A percentile compares a stretch with the other conserved stretches of the same genome.
Conservation (phyloP, 345 rosid species). For the Nephelium lappaceum region DNA sequence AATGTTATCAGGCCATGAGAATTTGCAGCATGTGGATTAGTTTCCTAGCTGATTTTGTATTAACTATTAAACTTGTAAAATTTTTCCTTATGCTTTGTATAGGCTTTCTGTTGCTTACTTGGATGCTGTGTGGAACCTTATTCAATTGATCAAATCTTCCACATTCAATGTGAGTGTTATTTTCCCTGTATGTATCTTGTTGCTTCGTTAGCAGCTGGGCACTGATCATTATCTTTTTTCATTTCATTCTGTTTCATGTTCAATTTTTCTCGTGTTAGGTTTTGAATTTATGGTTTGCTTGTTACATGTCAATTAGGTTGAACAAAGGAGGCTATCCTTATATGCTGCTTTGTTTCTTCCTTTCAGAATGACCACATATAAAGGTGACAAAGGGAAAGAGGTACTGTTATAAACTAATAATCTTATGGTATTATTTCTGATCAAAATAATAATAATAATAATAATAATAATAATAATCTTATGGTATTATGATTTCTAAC, state of each 20-base stretch:
- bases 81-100: slow-evolving; percentile 17
- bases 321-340: slow-evolving; percentile 68
- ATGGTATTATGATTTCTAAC: not conserved
- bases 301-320: slow-evolving; percentile 53
- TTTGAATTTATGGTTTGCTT: slow-evolving; percentile 23
- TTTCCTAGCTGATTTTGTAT: slow-evolving; percentile 4
- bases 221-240: not conserved
- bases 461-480: not conserved
- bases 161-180: slow-evolving; percentile 58
- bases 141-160: slow-evolving; percentile 53
- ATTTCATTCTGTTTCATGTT: slow-evolving; percentile 7
- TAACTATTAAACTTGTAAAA: slow-evolving; percentile 17
- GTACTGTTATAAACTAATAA: slow-evolving; percentile 29
- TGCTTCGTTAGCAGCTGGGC: not conserved
- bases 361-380: slow-evolving; percentile 49
- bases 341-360: slow-evolving; percentile 92
- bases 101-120: slow-evolving; percentile 68
- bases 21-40: not conserved
- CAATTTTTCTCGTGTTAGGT: not conserved
- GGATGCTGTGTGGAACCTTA: slow-evolving; percentile 71
- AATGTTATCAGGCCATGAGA: slow-evolving; percentile 4
- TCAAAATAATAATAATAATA: too few relatives aligned
- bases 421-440: not conserved
- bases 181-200: not conserved
- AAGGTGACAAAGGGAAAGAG: slow-evolving; percentile 70